These are phyloP conservation scores for Sungouiella blattae DNA, from an alignment of 805 yeast species.

Conservation along the genomic window DNA sequence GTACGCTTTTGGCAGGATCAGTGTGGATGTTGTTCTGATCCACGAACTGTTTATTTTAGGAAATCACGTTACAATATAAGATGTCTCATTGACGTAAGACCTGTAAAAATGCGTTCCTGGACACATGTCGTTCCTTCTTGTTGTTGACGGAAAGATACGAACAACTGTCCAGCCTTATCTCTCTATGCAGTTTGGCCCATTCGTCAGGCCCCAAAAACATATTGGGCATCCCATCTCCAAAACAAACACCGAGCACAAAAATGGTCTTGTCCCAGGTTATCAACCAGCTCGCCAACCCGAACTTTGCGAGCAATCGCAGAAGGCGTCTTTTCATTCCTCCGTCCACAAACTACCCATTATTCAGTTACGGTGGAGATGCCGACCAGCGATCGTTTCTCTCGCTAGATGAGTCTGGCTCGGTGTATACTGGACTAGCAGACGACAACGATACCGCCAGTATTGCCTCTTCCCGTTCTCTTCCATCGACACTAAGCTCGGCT, in stretches of 20 bases:
- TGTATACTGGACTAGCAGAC: constrained; percentile 18
- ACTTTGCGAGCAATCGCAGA: constrained; percentile 31
- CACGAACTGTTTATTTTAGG: no score
- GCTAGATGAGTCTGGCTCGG: constrained; percentile 33
- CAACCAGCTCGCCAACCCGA: constrained; percentile 40
- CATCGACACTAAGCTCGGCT: constrained; percentile 36
- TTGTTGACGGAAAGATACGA: no score
- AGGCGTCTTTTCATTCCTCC: constrained; percentile 43
- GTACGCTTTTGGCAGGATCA: constrained; percentile 58
- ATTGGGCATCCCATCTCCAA: no score
- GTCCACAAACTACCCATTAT: constrained; percentile 40
- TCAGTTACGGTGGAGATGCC: constrained; percentile 41
- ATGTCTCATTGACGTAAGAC: no score
- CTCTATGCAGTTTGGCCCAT: background rate
- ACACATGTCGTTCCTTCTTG: no score
- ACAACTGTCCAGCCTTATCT: constrained; percentile 1
- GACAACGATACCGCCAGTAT: constrained; percentile 40
- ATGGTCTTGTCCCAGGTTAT: constrained; percentile 42
- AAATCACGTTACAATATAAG: no score
- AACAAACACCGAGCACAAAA: no score
- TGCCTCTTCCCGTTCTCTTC: constrained; percentile 38
- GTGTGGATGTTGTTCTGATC: constrained; percentile 72
- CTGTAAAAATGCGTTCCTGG: no score
- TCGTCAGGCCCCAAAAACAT: no score
- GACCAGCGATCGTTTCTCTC: constrained; percentile 44